Evolutionary conservation across 495 filamentous ascomycete species (phyloP), one percentile per base, ranked within the genome.

Genomic region (Hyaloscypha hepaticicola): DNA sequence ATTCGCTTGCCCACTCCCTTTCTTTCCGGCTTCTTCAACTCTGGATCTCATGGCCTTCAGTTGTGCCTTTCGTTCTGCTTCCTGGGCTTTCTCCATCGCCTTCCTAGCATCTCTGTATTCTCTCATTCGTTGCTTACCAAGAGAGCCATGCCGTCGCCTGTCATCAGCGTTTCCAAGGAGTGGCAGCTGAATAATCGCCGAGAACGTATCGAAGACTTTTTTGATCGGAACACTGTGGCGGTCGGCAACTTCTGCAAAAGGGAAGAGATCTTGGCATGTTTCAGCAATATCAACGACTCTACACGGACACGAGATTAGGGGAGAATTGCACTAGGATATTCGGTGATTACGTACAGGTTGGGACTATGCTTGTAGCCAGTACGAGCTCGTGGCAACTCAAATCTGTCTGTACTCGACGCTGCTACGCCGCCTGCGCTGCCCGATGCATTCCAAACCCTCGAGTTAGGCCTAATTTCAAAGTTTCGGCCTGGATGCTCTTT

Each of bases 281-380:
- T 82, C 76, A 21, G 79, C 79, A 19, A 83, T 76, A 64, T 83
- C 80, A 25, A 80, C 74, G n/a, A 80, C 72, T 2, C 79, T 72
- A 61, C 75, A 74, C 12, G 71, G 73, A 8, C 71, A 69, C 9
- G 69, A 64, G 73, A 22, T 28, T 65, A 41, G 11, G 21, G 29
- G 48, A 24, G 24, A 45, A 21, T 53, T 27, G 41, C 19, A 28
- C 41, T 29, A 4, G 24, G 57, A 34, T 27, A 55, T 21, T 14
- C 28, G 24, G 9, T 24, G 9, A 19, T n/a, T 25, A 58, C 60
- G 28, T 63, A 68, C 70, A 68, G 25, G 51, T 72, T 72, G 24
- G 70, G 70, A 48, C 65, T 66, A 41, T 68, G 55, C 58, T 72
- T 67, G 24, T 48, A 55, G 19, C 56, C 28, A 33, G 60, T 38